These are phyloP conservation scores for Excoecaria cochinchinensis DNA, from an alignment of 345 rosid species.

Conservation along the genomic window DNA sequence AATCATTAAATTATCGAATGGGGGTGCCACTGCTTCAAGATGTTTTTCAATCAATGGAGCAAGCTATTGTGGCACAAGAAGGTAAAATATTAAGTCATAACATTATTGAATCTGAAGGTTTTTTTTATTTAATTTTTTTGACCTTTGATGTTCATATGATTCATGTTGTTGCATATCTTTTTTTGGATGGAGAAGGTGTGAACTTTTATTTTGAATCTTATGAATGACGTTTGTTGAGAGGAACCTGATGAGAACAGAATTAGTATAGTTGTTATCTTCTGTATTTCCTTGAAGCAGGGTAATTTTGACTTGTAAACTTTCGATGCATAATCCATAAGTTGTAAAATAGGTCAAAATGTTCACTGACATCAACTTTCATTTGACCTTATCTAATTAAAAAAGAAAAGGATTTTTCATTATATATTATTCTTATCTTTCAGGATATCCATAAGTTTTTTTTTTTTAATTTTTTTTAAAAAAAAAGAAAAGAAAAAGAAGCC, in stretches of 20 bases:
- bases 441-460: not conserved
- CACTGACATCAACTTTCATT: not conserved
- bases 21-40: conserved; percentile 88
- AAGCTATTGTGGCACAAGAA: conserved; percentile 75
- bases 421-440: not conserved
- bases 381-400: not conserved
- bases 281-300: not conserved
- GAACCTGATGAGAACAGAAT: not conserved
- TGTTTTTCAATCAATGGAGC: conserved; percentile 80
- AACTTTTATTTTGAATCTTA: not conserved
- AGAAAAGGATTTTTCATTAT: not conserved
- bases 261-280: not conserved
- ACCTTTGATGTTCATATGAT: not conserved
- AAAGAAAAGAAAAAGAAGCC: no score
- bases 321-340: not conserved
- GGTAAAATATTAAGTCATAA: conserved; percentile 43
- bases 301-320: not conserved
- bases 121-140: not conserved
- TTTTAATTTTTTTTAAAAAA: no score
- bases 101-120: not conserved
- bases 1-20: conserved; percentile 80
- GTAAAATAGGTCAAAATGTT: not conserved
- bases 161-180: not conserved
- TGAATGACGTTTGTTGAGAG: not conserved
- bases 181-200: not conserved